phyloP scores from a whole-genome alignment of 2,329 filamentous ascomycete genomes.

The Ceratocystis huliohia region DNA sequence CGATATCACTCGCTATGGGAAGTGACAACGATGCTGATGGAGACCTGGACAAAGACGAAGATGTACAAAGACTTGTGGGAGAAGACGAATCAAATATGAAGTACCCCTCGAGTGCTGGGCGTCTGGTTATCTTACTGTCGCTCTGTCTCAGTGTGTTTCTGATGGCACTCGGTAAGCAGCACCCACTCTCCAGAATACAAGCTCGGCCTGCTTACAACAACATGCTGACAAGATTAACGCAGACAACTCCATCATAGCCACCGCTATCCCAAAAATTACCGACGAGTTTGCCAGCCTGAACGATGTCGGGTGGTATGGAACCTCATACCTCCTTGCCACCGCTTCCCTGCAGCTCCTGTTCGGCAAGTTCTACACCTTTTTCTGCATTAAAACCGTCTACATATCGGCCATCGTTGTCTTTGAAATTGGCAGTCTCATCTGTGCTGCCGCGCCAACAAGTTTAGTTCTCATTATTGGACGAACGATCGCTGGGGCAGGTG shows the following conservation, averaged over 20 bases:
- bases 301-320: slow-evolving; percentile 40
- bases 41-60: not conserved
- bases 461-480: slow-evolving; percentile 29
- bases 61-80: slow-evolving; percentile 1
- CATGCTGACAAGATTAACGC: not conserved
- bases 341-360: slow-evolving; percentile 32
- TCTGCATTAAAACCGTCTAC: slow-evolving; percentile 33
- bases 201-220: not conserved
- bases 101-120: slow-evolving; percentile 3
- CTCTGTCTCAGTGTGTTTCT: slow-evolving; percentile 30
- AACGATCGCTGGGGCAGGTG: slow-evolving; percentile 30
- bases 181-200: too few relatives aligned
- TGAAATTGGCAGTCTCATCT: slow-evolving; percentile 34
- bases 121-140: slow-evolving; percentile 25
- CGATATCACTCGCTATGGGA: slow-evolving; percentile 4
- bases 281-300: slow-evolving; percentile 33
- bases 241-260: slow-evolving; percentile 34
- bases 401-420: slow-evolving; percentile 31
- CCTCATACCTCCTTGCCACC: slow-evolving; percentile 33
- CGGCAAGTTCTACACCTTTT: slow-evolving; percentile 36
- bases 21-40: not conserved
- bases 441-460: slow-evolving; percentile 28
- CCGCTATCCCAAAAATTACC: slow-evolving; percentile 35
- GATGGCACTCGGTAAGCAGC: slow-evolving; percentile 30
- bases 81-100: not conserved